phyloP scores from a whole-genome alignment of 2,329 filamentous ascomycete genomes.

The Exserohilum turcica region DNA sequence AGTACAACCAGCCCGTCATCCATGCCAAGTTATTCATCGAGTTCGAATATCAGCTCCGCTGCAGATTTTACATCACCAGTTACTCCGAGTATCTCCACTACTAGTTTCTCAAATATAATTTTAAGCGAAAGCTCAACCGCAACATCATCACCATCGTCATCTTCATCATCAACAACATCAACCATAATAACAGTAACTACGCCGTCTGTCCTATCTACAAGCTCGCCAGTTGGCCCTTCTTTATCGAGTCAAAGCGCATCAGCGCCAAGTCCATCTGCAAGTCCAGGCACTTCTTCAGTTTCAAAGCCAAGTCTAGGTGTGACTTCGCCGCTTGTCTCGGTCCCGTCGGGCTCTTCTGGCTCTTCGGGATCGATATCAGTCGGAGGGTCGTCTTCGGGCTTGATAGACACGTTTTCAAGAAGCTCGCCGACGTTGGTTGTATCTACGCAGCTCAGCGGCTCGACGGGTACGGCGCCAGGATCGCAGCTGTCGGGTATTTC shows the following conservation, averaged over 20 bases:
- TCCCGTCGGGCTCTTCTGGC: no score
- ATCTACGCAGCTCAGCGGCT: background rate
- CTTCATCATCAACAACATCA: no score
- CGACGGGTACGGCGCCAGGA: background rate
- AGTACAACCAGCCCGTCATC: background rate
- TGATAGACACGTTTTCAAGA: background rate
- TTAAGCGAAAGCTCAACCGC: constrained; percentile 1
- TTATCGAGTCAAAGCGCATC: background rate
- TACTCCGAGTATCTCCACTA: constrained; percentile 1
- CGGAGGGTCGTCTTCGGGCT: background rate
- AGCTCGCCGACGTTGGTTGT: background rate
- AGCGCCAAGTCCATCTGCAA: no score
- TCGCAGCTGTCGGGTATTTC: background rate
- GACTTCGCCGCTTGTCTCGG: no score
- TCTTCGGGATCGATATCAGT: background rate
- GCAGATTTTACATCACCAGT: background rate
- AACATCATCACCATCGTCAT: no score
- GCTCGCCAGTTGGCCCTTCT: background rate
- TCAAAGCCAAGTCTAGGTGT: no score
- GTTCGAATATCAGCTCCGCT: background rate
- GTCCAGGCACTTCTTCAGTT: no score
- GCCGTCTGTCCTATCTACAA: background rate
- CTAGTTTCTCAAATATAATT: constrained; percentile 4
- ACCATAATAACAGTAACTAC: background rate
- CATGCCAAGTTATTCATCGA: no score